These are phyloP conservation scores for Trichoderma sp. DNA, from an alignment of 2,329 filamentous ascomycete genomes.

Conservation along the genomic window DNA sequence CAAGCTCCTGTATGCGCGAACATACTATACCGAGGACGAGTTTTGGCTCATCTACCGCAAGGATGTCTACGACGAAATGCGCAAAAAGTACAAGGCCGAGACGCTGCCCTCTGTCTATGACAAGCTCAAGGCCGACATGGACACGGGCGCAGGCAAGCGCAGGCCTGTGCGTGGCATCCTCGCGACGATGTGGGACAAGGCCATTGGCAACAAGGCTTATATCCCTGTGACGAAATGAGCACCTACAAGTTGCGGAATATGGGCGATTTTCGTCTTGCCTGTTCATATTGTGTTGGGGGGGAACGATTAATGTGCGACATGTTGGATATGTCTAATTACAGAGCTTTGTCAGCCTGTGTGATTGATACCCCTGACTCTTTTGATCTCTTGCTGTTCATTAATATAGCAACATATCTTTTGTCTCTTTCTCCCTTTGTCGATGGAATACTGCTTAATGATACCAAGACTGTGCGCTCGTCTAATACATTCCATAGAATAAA, in stretches of 20 bases:
- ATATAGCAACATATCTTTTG: not conserved
- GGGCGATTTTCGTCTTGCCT: not conserved
- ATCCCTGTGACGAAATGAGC: slow-evolving; percentile 32
- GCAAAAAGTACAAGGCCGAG: slow-evolving; percentile 52
- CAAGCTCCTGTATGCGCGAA: slow-evolving; percentile 59
- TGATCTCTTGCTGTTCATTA: not conserved
- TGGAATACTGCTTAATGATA: slow-evolving; percentile 18
- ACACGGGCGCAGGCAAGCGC: slow-evolving; percentile 32
- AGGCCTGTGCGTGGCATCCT: slow-evolving; percentile 33
- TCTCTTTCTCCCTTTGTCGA: not conserved
- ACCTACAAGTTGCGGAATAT: not conserved
- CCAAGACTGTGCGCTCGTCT: slow-evolving; percentile 7
- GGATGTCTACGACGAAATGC: slow-evolving; percentile 49
- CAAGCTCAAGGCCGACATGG: slow-evolving; percentile 49
- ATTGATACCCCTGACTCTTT: slow-evolving; percentile 18
- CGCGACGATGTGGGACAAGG: slow-evolving; percentile 37
- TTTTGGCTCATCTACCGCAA: slow-evolving; percentile 57
- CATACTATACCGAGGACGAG: slow-evolving; percentile 54
- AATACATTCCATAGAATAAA: slow-evolving; percentile 9
- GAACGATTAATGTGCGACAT: slow-evolving; percentile 4
- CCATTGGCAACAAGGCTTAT: slow-evolving; percentile 35
- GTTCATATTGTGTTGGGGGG: not conserved
- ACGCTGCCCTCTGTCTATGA: slow-evolving; percentile 53
- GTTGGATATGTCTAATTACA: slow-evolving; percentile 19
- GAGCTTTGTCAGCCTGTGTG: slow-evolving; percentile 19